Evolutionary conservation across 1,284 basidiomycete species (phyloP).

Genomic region (Filobasidium uniguttulatum): DNA sequence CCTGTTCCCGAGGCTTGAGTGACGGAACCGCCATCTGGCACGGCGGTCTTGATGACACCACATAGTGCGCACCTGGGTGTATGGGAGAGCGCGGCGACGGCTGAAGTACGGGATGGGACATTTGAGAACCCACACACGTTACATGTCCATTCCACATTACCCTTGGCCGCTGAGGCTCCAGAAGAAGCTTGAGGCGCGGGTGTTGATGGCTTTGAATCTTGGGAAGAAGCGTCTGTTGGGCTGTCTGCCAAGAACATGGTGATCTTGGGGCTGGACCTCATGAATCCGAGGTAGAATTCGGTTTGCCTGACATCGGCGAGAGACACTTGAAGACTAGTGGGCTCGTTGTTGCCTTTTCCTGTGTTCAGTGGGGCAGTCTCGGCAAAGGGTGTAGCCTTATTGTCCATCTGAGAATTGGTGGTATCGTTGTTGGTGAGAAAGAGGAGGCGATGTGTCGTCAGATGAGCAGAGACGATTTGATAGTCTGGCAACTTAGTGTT

Average conservation of each 20-base stretch:
- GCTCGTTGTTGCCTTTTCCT: slow-evolving; percentile 45
- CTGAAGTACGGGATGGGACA: slow-evolving; percentile 32
- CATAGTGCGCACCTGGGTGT: slow-evolving; percentile 55
- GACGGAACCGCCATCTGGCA: too few relatives aligned
- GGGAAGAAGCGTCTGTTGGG: not conserved
- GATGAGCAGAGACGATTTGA: slow-evolving; percentile 55
- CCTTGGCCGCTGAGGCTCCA: not conserved
- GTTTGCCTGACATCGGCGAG: slow-evolving; percentile 59
- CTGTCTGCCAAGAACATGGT: slow-evolving; percentile 50
- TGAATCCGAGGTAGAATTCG: slow-evolving; percentile 81
- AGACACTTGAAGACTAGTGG: slow-evolving; percentile 43
- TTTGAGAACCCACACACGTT: slow-evolving; percentile 72
- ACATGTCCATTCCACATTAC: slow-evolving; percentile 52
- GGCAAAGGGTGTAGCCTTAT: slow-evolving; percentile 55
- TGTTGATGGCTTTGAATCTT: not conserved
- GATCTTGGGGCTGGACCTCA: slow-evolving; percentile 79
- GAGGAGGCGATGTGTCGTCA: slow-evolving; percentile 62
- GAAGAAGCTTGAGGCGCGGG: too few relatives aligned
- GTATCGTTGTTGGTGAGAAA: slow-evolving; percentile 21
- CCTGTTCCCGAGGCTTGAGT: not conserved
- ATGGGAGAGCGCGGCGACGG: slow-evolving; percentile 3
- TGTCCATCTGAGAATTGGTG: slow-evolving; percentile 27
- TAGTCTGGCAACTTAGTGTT: slow-evolving; percentile 63
- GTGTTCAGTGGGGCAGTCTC: slow-evolving; percentile 18
- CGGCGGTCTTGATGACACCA: slow-evolving; percentile 38